Percentiles rank a stretch among this genome's conserved stretches.
phyloP scores from a whole-genome alignment of 2,329 filamentous ascomycete species.

The Xylariaceae sp. region DNA sequence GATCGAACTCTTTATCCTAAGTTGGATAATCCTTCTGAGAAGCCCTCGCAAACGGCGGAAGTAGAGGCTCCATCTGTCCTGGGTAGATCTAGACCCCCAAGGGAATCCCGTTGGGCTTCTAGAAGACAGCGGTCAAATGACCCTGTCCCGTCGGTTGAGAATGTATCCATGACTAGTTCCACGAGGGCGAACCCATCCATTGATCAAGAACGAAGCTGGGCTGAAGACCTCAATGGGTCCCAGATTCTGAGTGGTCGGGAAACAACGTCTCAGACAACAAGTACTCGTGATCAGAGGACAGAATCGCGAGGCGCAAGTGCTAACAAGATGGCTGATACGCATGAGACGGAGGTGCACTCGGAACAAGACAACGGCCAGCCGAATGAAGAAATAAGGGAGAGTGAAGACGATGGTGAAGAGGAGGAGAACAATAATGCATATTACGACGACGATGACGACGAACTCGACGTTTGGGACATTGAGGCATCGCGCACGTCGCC shows the following conservation, averaged over 20 bases:
- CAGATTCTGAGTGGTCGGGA: slow-evolving; percentile 14
- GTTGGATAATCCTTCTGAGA: slow-evolving; percentile 16
- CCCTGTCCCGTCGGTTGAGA: not conserved
- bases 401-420: slow-evolving; percentile 17
- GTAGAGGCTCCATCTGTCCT: slow-evolving; percentile 20
- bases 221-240: slow-evolving; percentile 15
- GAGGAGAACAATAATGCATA: not conserved
- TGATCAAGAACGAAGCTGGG: slow-evolving; percentile 19
- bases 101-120: slow-evolving; percentile 13
- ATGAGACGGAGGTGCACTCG: not conserved
- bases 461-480: slow-evolving; percentile 52
- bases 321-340: slow-evolving; percentile 7
- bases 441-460: slow-evolving; percentile 26
- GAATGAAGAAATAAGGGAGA: slow-evolving; percentile 18
- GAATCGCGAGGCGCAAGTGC: slow-evolving; percentile 12
- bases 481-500: slow-evolving; percentile 48
- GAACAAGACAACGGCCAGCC: slow-evolving; percentile 14
- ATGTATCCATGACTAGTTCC: slow-evolving; percentile 19
- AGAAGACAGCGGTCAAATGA: slow-evolving; percentile 5
- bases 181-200: slow-evolving; percentile 18
- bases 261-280: slow-evolving; percentile 12
- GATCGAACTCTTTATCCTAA: slow-evolving; percentile 22
- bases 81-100: slow-evolving; percentile 16
- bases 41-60: slow-evolving; percentile 15
- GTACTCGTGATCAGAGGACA: slow-evolving; percentile 15